These are phyloP conservation scores for Umbelopsis vinacea DNA, from an alignment of 192 early-diverging fungal species.

Conservation along the genomic window DNA sequence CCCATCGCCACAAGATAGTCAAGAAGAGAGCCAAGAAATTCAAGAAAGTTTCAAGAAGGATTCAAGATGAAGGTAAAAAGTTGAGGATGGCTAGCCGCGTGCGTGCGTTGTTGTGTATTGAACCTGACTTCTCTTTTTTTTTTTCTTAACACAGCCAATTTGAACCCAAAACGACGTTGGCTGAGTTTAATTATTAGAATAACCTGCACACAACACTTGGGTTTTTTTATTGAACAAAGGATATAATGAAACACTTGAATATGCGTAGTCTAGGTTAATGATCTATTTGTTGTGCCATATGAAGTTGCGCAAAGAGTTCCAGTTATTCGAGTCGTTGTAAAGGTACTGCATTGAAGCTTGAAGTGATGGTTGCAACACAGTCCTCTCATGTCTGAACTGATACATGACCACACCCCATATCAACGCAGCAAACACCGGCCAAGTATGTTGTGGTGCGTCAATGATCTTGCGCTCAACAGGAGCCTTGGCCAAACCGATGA, in stretches of 20 bases:
- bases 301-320: conserved; percentile 73
- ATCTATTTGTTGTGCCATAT: conserved; percentile 85
- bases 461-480: conserved; percentile 72
- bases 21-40: not conserved
- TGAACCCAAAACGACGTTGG: not conserved
- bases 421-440: conserved; percentile 91
- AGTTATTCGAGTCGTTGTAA: conserved; percentile 87
- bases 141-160: not conserved
- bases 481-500: conserved; percentile 85
- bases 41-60: not conserved
- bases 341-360: conserved; percentile 95
- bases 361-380: conserved; percentile 88
- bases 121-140: not conserved
- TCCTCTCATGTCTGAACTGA: conserved; percentile 88
- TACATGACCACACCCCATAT: conserved; percentile 97
- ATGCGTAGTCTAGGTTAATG: not conserved
- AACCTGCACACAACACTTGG: no score
- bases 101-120: not conserved
- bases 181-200: not conserved
- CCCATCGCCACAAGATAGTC: conserved; percentile 68
- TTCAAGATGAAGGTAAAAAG: not conserved
- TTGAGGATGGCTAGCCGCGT: not conserved
- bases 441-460: conserved; percentile 78
- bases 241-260: conserved; percentile 4
- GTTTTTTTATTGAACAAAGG: not conserved